These are phyloP conservation scores for Exophiala mesophila DNA, from an alignment of 2,329 filamentous ascomycete genomes.

Conservation along the genomic window DNA sequence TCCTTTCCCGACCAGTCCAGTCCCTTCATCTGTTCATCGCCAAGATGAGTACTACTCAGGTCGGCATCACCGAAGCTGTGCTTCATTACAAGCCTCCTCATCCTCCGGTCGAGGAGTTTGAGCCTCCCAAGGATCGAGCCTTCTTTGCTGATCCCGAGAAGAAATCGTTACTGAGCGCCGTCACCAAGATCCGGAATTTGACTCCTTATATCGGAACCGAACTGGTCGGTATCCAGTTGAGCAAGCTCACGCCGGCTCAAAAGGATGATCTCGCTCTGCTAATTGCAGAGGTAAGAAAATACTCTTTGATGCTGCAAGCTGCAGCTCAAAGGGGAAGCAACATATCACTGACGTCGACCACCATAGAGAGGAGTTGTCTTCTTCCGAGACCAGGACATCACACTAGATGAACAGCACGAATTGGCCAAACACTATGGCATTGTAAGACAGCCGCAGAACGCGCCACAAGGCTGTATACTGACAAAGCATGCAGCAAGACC, in stretches of 20 bases:
- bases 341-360: conserved; percentile 49
- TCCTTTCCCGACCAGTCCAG: no score
- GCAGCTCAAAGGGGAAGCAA: no score
- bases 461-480: no score
- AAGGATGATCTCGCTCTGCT: conserved; percentile 56
- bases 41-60: conserved; percentile 7
- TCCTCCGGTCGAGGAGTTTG: conserved; percentile 15
- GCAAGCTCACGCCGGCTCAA: conserved; percentile 42
- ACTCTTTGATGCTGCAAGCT: no score
- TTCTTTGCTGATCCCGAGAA: conserved; percentile 38
- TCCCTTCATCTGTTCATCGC: neutral
- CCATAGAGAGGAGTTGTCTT: conserved; percentile 24
- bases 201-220: conserved; percentile 41
- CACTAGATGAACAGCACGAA: conserved; percentile 21
- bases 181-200: conserved; percentile 39
- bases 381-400: conserved; percentile 23
- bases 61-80: conserved; percentile 18
- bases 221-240: conserved; percentile 44
- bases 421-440: conserved; percentile 22
- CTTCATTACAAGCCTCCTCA: conserved; percentile 17
- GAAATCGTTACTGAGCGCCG: conserved; percentile 35
- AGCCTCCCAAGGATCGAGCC: conserved; percentile 20
- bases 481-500: conserved; percentile 22
- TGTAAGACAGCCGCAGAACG: conserved; percentile 7
- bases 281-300: conserved; percentile 59